Conservation (phyloP, 257 asterid species). For the Solanum piurae region DNA sequence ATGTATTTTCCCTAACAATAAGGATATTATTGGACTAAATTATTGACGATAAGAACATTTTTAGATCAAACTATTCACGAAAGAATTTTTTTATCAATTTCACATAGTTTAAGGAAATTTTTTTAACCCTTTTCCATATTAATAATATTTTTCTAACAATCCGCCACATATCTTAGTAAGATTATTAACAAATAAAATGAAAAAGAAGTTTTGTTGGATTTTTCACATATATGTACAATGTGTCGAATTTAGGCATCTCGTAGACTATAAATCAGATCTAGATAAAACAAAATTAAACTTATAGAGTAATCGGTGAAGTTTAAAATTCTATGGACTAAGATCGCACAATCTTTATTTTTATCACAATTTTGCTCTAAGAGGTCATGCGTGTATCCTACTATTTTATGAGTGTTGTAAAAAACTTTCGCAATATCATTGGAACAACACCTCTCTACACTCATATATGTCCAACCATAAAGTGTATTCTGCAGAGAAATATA, state of each 20-base stretch:
- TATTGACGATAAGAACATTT: too few relatives aligned
- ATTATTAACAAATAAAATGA: neutral
- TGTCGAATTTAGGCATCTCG: neutral
- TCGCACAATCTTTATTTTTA: too few relatives aligned
- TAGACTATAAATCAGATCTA: too few relatives aligned
- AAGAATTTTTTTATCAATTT: neutral
- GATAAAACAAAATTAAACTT: neutral
- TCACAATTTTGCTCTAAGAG: neutral
- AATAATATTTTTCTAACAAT: neutral
- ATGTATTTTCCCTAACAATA: too few relatives aligned
- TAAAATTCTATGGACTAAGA: neutral
- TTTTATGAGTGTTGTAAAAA: neutral
- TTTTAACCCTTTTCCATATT: neutral
- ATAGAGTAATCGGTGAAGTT: too few relatives aligned
- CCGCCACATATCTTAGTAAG: neutral
- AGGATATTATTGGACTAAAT: neutral
- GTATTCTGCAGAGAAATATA: neutral
- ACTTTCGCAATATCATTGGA: neutral
- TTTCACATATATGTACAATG: neutral
- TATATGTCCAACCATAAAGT: neutral
- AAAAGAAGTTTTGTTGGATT: neutral
- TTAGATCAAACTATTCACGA: too few relatives aligned
- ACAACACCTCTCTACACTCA: neutral
- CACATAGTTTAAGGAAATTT: neutral
- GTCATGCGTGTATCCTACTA: neutral